These are phyloP conservation scores for Colletotrichum lini DNA, from an alignment of 2,329 filamentous ascomycete species.

Conservation along the genomic window DNA sequence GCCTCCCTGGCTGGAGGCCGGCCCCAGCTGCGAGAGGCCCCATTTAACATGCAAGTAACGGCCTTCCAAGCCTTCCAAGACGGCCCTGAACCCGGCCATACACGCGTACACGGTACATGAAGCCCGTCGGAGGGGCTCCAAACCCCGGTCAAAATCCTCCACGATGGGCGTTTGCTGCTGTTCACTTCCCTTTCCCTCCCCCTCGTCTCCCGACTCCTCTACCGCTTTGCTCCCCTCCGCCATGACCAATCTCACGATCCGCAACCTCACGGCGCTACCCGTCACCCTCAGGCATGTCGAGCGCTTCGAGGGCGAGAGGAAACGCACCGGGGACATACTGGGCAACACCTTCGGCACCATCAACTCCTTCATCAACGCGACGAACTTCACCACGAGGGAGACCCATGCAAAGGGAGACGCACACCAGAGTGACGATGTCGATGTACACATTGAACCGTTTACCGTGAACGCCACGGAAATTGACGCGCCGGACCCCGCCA, in stretches of 20 bases:
- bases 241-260: conserved; percentile 77
- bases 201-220: conserved; percentile 20
- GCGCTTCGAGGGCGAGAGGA: conserved; percentile 72
- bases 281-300: conserved; percentile 81
- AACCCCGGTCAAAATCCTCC: conserved; percentile 38
- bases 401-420: conserved; percentile 67
- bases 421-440: conserved; percentile 73
- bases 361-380: conserved; percentile 61
- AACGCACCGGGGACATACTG: conserved; percentile 60
- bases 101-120: conserved; percentile 33
- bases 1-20: conserved; percentile 23
- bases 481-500: conserved; percentile 67
- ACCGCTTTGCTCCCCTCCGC: conserved; percentile 36
- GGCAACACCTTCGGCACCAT: conserved; percentile 61
- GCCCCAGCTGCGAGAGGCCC: conserved; percentile 30
- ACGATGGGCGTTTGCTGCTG: conserved; percentile 33
- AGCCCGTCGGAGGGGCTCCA: conserved; percentile 30
- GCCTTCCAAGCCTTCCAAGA: conserved; percentile 29
- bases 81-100: conserved; percentile 31
- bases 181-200: conserved; percentile 34
- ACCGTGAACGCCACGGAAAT: conserved; percentile 75
- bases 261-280: conserved; percentile 84
- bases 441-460: conserved; percentile 78
- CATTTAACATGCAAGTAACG: conserved; percentile 39
- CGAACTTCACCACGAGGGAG: conserved; percentile 51